Conservation (phyloP, 2,329 filamentous ascomycete species). For the Botrytis elliptica region DNA sequence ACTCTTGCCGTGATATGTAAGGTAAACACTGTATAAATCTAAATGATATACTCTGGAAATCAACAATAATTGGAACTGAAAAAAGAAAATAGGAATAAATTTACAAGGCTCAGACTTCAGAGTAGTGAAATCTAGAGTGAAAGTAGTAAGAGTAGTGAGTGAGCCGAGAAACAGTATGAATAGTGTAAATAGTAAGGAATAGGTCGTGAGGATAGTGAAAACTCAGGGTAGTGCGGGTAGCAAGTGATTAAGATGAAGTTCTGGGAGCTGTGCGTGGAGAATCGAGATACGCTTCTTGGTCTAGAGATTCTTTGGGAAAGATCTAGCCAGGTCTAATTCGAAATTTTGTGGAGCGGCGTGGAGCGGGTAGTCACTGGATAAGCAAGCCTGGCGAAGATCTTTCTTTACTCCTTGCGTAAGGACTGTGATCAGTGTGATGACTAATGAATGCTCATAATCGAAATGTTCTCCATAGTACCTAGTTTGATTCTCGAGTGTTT, state of each 20-base stretch:
- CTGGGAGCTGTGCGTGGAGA: neutral
- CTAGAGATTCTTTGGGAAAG: conserved; percentile 15
- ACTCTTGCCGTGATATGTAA: neutral
- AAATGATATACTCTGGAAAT: neutral
- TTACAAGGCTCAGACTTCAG: neutral
- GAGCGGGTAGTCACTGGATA: conserved; percentile 3
- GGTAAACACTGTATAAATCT: neutral
- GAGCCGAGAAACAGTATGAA: neutral
- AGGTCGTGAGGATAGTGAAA: neutral
- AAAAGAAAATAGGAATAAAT: neutral
- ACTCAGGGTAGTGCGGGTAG: neutral
- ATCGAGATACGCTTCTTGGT: neutral
- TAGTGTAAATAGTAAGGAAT: conserved; percentile 1
- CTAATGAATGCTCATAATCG: neutral
- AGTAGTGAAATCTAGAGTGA: conserved; percentile 3
- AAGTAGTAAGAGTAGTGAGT: neutral
- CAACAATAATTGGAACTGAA: neutral
- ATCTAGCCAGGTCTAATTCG: conserved; percentile 20
- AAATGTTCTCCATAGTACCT: neutral
- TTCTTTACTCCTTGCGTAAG: neutral
- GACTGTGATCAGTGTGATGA: neutral
- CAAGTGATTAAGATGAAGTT: neutral
- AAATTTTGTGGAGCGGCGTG: conserved; percentile 5
- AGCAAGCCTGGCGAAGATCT: conserved; percentile 17
- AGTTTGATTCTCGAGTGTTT: neutral